Evolutionary conservation across 228 moss, liverwort and hornwort species (phyloP), one percentile per base, ranked within the genome.

Genomic region (Sphagnum fallax): DNA sequence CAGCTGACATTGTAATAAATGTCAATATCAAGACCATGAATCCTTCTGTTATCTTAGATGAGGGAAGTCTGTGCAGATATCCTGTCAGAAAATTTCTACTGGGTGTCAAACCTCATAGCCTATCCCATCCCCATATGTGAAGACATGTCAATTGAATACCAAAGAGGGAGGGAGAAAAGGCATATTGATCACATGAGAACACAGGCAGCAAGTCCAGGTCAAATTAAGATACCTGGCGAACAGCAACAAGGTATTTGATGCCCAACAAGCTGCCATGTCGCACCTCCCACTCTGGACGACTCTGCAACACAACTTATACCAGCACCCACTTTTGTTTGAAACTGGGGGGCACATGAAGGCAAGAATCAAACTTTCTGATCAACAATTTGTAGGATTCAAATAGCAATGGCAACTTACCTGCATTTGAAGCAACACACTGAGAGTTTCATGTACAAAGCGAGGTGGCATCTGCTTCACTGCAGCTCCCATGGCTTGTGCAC

Each of bases 231-330:
- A 91, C 94, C 94, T 94, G 94, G 65, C 94, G 85, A 61, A 94
- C 89, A 72, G 94, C 94, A 70, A 94, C 91, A 73, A 94, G 78
- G 76, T 94, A 94, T 68, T 94, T 94, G 64, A 94, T 91, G 49
- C 94, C 94, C 75, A 94, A 81, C 63, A 94, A 77, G 73, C 94
- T 94, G 62, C 94, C 94, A 84, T 94, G 94, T 77, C 94, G 87
- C 65, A 94, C 94, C 81, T 94, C 94, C 94, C 94, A 94, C 82
- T 94, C 94, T 11, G 80, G 65, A 57, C 91, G 86, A 62, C 70
- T 68, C 94, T 94, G 89, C 68, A 73, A 60, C 47, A 60, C 72
- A 67, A 76, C 76, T 62, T 66, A 65, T 74, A 71, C 75, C 66
- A 82, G 53, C 61, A 70, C 51, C 64, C 67, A 67, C 61, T 78